These are phyloP conservation scores for Scorias spongiosa DNA, from an alignment of 2,329 filamentous ascomycete species.

Conservation along the genomic window DNA sequence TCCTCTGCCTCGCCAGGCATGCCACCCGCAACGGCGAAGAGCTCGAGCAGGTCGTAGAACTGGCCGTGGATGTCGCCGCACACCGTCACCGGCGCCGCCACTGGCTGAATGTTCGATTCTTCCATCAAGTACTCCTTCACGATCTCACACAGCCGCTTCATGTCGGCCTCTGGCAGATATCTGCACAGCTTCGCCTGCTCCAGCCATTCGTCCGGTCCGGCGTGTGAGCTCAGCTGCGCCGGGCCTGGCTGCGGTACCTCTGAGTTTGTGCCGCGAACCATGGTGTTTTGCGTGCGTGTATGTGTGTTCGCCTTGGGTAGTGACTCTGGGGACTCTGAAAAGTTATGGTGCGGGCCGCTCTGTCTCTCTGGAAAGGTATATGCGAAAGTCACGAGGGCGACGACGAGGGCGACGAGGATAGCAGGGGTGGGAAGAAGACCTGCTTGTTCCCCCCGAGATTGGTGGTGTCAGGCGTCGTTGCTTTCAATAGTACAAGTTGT, in stretches of 20 bases:
- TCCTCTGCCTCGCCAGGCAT: conserved; percentile 63
- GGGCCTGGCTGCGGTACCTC: conserved; percentile 80
- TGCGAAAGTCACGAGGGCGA: too few species aligned
- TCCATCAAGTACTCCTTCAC: conserved; percentile 99
- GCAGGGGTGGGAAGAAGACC: too few species aligned
- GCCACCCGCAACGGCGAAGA: conserved; percentile 90
- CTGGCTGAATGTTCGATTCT: conserved; percentile 98
- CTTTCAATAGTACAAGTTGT: too few species aligned
- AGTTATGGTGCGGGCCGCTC: too few species aligned
- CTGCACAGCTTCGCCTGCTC: conserved; percentile 94
- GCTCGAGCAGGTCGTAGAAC: conserved; percentile 89
- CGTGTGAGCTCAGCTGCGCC: conserved; percentile 66
- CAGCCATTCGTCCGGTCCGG: conserved; percentile 89
- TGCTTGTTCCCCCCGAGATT: too few species aligned
- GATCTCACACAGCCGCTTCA: conserved; percentile 98
- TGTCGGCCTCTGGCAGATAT: conserved; percentile 86
- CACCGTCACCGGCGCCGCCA: conserved; percentile 87
- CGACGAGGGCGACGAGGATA: too few species aligned
- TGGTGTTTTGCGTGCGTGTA: conserved; percentile 10
- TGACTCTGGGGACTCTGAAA: too few species aligned
- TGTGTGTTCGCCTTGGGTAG: too few species aligned
- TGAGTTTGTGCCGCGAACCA: conserved; percentile 32
- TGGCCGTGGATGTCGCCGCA: conserved; percentile 98
- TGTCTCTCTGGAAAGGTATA: too few species aligned
- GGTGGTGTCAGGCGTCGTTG: too few species aligned